Percentiles rank a stretch among this genome's conserved stretches.
Evolutionary conservation across 306 rosid genomes (phyloP).

Genomic region (Carpinus viminea): DNA sequence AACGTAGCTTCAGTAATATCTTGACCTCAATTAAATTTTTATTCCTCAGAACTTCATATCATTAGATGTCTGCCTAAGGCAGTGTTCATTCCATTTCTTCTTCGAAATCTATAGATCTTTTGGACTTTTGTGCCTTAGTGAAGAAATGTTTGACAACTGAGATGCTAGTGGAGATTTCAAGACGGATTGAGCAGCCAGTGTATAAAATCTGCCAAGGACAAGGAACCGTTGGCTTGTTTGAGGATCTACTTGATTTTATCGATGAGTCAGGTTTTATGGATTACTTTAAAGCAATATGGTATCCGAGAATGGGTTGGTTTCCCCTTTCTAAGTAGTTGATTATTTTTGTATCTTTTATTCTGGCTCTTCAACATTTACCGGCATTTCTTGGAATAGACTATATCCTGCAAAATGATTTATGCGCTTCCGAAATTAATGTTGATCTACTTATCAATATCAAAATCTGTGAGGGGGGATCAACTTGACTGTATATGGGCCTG

Average conservation of each 20-base stretch:
- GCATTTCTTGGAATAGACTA: neutral
- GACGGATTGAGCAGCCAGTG: conserved; percentile 58
- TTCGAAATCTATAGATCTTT: no score
- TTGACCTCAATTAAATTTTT: no score
- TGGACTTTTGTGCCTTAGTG: no score
- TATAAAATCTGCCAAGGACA: conserved; percentile 54
- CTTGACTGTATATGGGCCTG: neutral
- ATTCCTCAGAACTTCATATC: no score
- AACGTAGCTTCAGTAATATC: no score
- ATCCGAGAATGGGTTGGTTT: conserved; percentile 77
- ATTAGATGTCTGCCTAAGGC: no score
- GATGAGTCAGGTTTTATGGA: conserved; percentile 73
- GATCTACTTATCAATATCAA: neutral
- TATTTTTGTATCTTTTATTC: neutral
- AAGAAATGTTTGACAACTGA: no score
- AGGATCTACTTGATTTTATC: conserved; percentile 66
- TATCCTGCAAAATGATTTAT: neutral
- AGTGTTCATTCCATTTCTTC: no score
- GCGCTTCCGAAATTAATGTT: neutral
- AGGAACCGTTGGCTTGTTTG: conserved; percentile 57
- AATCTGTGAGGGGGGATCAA: neutral
- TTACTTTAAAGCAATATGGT: conserved; percentile 86
- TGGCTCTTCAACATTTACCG: neutral
- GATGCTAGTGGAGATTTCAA: no score
- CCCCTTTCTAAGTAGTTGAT: conserved; percentile 25